A percentile compares a stretch with the other conserved stretches of the same genome.
phyloP scores from a whole-genome alignment of 495 filamentous ascomycete species.

The Hypoxylon lienhwacheense region DNA sequence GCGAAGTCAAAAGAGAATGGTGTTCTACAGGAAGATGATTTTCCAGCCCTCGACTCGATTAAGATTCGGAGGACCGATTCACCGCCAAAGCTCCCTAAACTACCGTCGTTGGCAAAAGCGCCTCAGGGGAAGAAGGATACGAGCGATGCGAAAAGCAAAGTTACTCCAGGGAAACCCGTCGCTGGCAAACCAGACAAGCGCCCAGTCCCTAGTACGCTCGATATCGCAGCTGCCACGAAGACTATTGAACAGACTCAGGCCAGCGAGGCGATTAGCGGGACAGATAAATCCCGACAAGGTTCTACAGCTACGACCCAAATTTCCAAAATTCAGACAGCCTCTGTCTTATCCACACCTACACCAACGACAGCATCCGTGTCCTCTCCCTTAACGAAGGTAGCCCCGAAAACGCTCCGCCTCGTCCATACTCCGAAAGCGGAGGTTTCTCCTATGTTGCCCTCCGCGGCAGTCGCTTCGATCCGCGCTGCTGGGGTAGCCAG shows the following conservation, averaged over 20 bases:
- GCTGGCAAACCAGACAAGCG: slow-evolving; percentile 50
- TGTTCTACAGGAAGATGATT: slow-evolving; percentile 58
- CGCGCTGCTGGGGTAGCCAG: slow-evolving; percentile 47
- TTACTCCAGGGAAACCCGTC: slow-evolving; percentile 5
- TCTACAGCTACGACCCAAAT: slow-evolving; percentile 14
- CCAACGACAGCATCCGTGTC: slow-evolving; percentile 50
- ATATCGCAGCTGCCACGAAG: slow-evolving; percentile 62
- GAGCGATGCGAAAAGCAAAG: slow-evolving; percentile 26
- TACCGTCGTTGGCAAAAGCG: slow-evolving; percentile 33
- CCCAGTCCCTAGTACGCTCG: slow-evolving; percentile 61
- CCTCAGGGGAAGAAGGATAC: slow-evolving; percentile 28
- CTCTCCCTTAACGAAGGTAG: slow-evolving; percentile 48
- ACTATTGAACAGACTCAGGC: slow-evolving; percentile 32
- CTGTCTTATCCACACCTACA: slow-evolving; percentile 57
- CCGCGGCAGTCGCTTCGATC: slow-evolving; percentile 34
- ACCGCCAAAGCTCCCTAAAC: slow-evolving; percentile 25
- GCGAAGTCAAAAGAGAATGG: slow-evolving; percentile 39
- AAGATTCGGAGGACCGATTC: slow-evolving; percentile 36
- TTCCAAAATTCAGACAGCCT: slow-evolving; percentile 40
- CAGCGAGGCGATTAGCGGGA: slow-evolving; percentile 31
- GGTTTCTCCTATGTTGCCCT: slow-evolving; percentile 46
- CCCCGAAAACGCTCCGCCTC: slow-evolving; percentile 65
- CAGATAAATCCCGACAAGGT: slow-evolving; percentile 34
- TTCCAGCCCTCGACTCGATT: slow-evolving; percentile 55
- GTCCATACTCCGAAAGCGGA: slow-evolving; percentile 74